phyloP scores from a whole-genome alignment of 169 alveolate genomes.

The Plasmodium malariae region DNA sequence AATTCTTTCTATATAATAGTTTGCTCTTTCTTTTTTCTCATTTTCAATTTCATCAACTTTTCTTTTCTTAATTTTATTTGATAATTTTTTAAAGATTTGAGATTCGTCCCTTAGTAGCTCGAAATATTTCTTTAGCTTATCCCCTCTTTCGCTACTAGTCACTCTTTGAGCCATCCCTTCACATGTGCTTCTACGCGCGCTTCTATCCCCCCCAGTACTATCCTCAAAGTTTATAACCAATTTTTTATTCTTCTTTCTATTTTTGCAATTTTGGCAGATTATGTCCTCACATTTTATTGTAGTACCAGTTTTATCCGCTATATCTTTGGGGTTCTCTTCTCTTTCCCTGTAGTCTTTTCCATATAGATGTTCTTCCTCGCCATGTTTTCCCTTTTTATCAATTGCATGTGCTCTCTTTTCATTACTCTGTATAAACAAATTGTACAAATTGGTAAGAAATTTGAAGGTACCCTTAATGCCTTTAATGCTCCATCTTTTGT shows the following conservation, averaged over 20 bases:
- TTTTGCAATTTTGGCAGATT: slow-evolving; percentile 34
- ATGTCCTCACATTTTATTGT: background rate
- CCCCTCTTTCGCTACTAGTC: background rate
- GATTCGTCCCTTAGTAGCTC: background rate
- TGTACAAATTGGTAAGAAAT: slow-evolving; percentile 73
- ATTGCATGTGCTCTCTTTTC: background rate
- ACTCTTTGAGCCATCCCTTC: background rate
- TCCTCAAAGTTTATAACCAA: slow-evolving; percentile 17
- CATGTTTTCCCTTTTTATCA: background rate
- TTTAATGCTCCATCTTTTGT: slow-evolving; percentile 83
- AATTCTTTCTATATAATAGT: slow-evolving; percentile 72
- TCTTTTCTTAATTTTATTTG: slow-evolving; percentile 21
- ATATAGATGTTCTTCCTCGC: too few species aligned
- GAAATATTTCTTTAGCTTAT: slow-evolving; percentile 31
- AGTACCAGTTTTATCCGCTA: background rate
- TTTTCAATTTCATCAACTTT: slow-evolving; percentile 20
- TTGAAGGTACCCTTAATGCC: slow-evolving; percentile 82
- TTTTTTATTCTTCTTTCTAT: slow-evolving; percentile 12
- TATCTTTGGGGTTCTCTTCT: background rate
- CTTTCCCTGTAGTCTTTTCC: too few species aligned
- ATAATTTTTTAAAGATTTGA: slow-evolving; percentile 14
- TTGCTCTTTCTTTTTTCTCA: slow-evolving; percentile 60
- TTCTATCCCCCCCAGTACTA: background rate
- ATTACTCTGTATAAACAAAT: slow-evolving; percentile 33
- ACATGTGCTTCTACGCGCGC: background rate